Conservation (phyloP, 2,329 filamentous ascomycete genomes). For the Botrytis fabae region DNA sequence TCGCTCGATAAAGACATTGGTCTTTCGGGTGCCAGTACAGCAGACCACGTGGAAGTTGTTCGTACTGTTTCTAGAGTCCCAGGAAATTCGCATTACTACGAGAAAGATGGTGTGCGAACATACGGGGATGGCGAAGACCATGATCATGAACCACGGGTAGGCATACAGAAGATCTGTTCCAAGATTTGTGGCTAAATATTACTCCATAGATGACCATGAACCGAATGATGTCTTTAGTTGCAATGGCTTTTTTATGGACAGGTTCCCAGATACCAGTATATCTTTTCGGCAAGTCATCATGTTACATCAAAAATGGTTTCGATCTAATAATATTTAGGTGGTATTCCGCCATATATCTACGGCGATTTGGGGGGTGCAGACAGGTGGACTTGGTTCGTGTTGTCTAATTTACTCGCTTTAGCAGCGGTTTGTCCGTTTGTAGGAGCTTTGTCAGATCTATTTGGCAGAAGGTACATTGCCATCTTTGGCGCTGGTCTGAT, state of each 20-base stretch:
- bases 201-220: conserved; percentile 51
- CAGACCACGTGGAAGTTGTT: conserved; percentile 16
- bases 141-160: conserved; percentile 49
- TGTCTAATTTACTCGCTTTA: conserved; percentile 55
- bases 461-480: conserved; percentile 61
- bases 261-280: conserved; percentile 62
- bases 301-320: not conserved
- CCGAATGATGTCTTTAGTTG: conserved; percentile 58
- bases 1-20: conserved; percentile 32
- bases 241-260: conserved; percentile 62
- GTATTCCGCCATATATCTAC: conserved; percentile 56
- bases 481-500: conserved; percentile 54
- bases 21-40: not conserved
- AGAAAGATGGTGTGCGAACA: conserved; percentile 43
- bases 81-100: conserved; percentile 30
- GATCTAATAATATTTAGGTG: conserved; percentile 39
- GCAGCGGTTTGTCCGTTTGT: conserved; percentile 64
- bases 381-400: conserved; percentile 42
- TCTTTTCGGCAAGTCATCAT: conserved; percentile 44
- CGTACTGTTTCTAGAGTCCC: conserved; percentile 28
- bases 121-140: conserved; percentile 50
- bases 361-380: conserved; percentile 56
- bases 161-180: conserved; percentile 22
- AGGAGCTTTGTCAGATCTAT: conserved; percentile 62
- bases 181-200: conserved; percentile 47